Base-by-base conservation (phyloP, 2,329 filamentous ascomycete species). In the Aspergillus tanneri region DNA sequence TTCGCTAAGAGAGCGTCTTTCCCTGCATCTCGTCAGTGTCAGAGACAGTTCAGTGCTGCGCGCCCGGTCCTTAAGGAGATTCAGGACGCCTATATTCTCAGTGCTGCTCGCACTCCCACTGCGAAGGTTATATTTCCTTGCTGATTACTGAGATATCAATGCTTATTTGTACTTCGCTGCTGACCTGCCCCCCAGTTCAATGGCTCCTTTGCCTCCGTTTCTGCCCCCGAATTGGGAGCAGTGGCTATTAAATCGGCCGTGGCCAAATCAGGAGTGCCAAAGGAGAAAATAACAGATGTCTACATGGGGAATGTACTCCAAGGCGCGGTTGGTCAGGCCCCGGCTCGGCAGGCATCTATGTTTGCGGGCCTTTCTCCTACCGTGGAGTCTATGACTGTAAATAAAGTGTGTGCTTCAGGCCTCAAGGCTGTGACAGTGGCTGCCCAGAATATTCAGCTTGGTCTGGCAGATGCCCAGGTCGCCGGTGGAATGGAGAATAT, bases 401-500 rank as follows among this genome's bases (percentile, higher is more conserved):
- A 99, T 79, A 99, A 99, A 74, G 93, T 99, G 51, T 99, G 93
- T 76, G 87, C 93, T 3, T 96, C 91, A 0, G 93, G 93, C 4
- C 77, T 99, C 57, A 99, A 99, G 72, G 88, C 93, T 1, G 90
- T 97, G 4, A 84, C 82, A 18, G 81, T 97, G 36, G 93, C 92
- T 1, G 92, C 92, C 1, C 90, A 96, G 65, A 93, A 95, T 65
- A 96, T 97, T 60, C 89, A 96, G 72, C 81, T 99, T 9, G 92
- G 93, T 4, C 79, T 95, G 8, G 83, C 90, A 12, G 88, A 95
- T 63, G 91, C 88, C 0, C 88, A 95, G 68, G 79, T 97, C 6
- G 93, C 93, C 1, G 93, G 93, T 53, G 93, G 93, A 45, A 96
- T 99, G 88, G 93, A 99, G 76, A 96, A 89, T 72, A 99, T 99